Evolutionary conservation across 352 stramenopile genomes (phyloP).

Genomic region (Bremia lactucae): DNA sequence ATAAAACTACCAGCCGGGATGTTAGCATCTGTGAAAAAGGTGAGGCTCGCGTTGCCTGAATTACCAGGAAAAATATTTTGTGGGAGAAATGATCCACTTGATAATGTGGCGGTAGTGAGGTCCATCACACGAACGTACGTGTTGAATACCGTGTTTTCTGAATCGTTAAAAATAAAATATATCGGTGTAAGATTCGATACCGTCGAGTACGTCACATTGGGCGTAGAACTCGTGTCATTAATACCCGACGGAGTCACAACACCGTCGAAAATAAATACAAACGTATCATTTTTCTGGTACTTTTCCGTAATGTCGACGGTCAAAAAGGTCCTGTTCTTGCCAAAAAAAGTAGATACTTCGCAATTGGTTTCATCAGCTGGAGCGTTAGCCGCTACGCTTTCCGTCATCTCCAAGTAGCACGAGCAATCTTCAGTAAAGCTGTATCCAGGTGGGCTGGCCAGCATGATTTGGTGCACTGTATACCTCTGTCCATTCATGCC

Average conservation of each 20-base stretch:
- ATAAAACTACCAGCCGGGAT: constrained; percentile 42
- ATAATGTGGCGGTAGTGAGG: constrained; percentile 34
- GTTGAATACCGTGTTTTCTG: constrained; percentile 55
- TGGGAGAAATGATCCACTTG: constrained; percentile 64
- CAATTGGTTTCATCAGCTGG: constrained; percentile 25
- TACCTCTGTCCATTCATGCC: constrained; percentile 38
- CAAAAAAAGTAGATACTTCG: constrained; percentile 34
- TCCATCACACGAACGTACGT: constrained; percentile 52
- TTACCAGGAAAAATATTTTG: constrained; percentile 83
- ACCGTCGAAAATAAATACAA: constrained; percentile 52
- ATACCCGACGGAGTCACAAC: constrained; percentile 52
- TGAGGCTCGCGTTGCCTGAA: constrained; percentile 59
- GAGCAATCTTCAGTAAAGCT: constrained; percentile 37
- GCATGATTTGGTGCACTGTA: constrained; percentile 62
- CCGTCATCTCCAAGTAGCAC: constrained; percentile 27
- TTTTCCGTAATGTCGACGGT: constrained; percentile 46
- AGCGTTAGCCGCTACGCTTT: constrained; percentile 9
- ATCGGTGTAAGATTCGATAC: constrained; percentile 47
- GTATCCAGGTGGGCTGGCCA: constrained; percentile 57
- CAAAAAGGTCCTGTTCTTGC: constrained; percentile 43
- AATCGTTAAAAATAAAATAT: constrained; percentile 70
- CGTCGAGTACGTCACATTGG: constrained; percentile 37
- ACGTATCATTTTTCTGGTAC: constrained; percentile 47
- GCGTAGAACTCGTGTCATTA: constrained; percentile 21
- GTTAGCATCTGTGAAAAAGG: constrained; percentile 61